phyloP scores from a whole-genome alignment of 352 stramenopile genomes.

The Globisporangium takayamanum region DNA sequence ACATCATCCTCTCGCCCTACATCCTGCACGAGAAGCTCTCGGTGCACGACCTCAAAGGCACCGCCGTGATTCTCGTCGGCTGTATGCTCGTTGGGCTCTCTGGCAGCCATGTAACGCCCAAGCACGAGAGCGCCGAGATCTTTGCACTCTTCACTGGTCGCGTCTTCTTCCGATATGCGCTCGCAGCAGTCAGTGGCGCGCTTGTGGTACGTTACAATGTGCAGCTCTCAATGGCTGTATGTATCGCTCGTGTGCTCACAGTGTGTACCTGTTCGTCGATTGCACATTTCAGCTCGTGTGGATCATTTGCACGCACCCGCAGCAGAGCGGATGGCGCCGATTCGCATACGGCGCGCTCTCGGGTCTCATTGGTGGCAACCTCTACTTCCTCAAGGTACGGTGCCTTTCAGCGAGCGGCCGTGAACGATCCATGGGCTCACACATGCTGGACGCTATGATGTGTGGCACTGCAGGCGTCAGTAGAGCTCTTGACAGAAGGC shows the following conservation, averaged over 20 bases:
- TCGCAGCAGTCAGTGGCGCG: conserved; percentile 31
- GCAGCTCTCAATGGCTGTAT: not conserved
- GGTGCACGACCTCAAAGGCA: conserved; percentile 61
- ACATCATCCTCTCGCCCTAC: conserved; percentile 80
- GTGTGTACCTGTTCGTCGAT: not conserved
- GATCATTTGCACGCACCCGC: conserved; percentile 60
- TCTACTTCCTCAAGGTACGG: conserved; percentile 83
- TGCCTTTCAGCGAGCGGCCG: not conserved
- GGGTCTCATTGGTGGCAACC: conserved; percentile 75
- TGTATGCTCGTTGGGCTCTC: conserved; percentile 75
- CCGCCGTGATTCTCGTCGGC: conserved; percentile 66
- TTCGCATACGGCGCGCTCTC: conserved; percentile 81
- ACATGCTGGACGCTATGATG: not conserved
- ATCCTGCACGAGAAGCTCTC: conserved; percentile 77
- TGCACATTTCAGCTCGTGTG: conserved; percentile 45
- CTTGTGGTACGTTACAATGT: conserved; percentile 30
- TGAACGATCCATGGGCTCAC: too few relatives aligned
- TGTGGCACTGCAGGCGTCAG: conserved; percentile 41
- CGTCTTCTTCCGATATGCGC: conserved; percentile 68
- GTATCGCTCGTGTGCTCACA: not conserved
- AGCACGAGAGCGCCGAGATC: conserved; percentile 67
- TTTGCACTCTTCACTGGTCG: conserved; percentile 67
- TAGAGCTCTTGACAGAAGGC: conserved; percentile 74
- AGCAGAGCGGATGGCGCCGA: conserved; percentile 59
- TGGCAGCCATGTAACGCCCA: conserved; percentile 73